phyloP scores from a whole-genome alignment of 116 monocot genomes.

The Trichopus zeylanicus region DNA sequence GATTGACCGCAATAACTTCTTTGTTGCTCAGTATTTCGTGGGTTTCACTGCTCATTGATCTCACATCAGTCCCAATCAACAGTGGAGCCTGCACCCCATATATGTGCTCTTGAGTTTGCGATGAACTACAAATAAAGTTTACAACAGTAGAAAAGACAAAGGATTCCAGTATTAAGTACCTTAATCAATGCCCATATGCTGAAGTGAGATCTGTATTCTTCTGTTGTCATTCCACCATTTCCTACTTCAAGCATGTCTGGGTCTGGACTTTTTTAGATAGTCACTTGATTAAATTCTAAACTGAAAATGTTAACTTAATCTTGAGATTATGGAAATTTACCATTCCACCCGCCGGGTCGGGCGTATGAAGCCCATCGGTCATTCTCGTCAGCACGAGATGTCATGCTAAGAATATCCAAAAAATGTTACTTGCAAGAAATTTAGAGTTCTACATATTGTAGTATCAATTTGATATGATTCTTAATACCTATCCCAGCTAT shows the following conservation, averaged over 20 bases:
- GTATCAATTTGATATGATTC: no score
- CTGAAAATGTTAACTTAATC: no score
- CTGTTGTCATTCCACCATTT: slow-evolving; percentile 54
- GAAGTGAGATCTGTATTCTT: slow-evolving; percentile 50
- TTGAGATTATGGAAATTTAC: no score
- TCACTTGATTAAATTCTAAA: no score
- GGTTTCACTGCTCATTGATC: slow-evolving; percentile 37
- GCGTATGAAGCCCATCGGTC: slow-evolving; percentile 40
- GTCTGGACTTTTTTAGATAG: no score
- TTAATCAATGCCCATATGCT: slow-evolving; percentile 53
- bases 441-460: no score
- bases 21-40: slow-evolving; percentile 36
- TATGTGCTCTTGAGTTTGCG: no score
- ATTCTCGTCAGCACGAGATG: slow-evolving; percentile 41
- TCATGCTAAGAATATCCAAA: slow-evolving; percentile 32
- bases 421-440: background rate
- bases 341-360: slow-evolving; percentile 62
- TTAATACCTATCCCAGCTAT: slow-evolving; percentile 49
- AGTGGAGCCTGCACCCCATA: slow-evolving; percentile 33
- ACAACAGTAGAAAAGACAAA: no score
- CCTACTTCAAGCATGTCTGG: slow-evolving; percentile 65
- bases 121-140: no score
- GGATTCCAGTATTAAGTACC: no score
- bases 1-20: slow-evolving; percentile 57
- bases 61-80: slow-evolving; percentile 46